Evolutionary conservation across 768 basidiomycete species (phyloP), one percentile per base, ranked within the genome.

Genomic region (Phlebiopsis flavidoalba): DNA sequence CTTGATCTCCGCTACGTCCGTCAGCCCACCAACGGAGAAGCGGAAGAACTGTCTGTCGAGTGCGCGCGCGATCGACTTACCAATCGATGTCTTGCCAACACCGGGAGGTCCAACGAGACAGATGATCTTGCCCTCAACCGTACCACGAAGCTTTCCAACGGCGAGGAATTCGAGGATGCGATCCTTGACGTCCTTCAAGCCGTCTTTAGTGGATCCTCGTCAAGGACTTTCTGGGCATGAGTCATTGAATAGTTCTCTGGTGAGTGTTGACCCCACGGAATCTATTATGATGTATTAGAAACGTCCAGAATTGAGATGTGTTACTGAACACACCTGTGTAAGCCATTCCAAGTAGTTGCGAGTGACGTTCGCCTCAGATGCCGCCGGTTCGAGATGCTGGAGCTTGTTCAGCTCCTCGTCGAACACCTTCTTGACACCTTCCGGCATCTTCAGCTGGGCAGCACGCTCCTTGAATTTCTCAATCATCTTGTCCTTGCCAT

Each of bases 1-100:
- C 76, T 98, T 98, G 70, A 99, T 98, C 81, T 98, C 97, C 58
- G 97, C 97, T 0, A 98, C 95, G 72, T 99, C 97, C 51, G 93
- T 93, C 70, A 99, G 74, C 14, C 97, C 96, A 64, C 97, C 96
- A 4, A 98, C 96, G 8, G 91, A 93, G 76, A 99, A 97, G 52
- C 95, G 83, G 84, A 95, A 98, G 77, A 98, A 98, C 71, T 93
- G 88, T 61, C 96, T 76, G 26, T 89, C 86, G 22, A 99, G 78
- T 3, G 96, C 95, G 15, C 94, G 83, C 0, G 97, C 89, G 54
- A 99, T 97, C 2, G 88, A 91, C 79, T 95, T 95, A 52, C 95
- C 96, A 47, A 98, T 97, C 59, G 86, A 89, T 4, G 96, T 98
- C 79, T 98, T 98, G 45, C 96, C 96, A 4, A 99, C 97, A 70